Evolutionary conservation across 2,329 filamentous ascomycete species (phyloP).

Genomic region (Geoglossum cookeanum): DNA sequence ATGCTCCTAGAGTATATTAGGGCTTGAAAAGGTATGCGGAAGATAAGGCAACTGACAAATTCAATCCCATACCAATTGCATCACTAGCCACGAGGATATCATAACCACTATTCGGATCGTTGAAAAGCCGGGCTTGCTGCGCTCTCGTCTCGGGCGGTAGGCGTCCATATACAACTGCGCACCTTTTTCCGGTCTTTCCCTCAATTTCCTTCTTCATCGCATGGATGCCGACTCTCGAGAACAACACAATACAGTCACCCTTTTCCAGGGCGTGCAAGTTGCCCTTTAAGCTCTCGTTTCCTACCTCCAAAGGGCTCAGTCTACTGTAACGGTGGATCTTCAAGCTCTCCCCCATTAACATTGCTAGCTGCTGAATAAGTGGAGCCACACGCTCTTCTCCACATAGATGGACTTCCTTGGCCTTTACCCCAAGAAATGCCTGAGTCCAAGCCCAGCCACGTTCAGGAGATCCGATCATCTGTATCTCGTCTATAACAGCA

Average conservation of each 20-base stretch:
- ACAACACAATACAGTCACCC: constrained; percentile 78
- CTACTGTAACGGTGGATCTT: constrained; percentile 69
- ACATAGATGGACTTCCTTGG: constrained; percentile 80
- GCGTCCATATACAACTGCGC: constrained; percentile 83
- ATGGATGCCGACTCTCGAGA: constrained; percentile 69
- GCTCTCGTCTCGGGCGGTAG: constrained; percentile 84
- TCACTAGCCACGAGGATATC: constrained; percentile 88
- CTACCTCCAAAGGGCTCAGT: constrained; percentile 56
- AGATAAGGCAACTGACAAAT: constrained; percentile 40
- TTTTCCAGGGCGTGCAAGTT: constrained; percentile 53
- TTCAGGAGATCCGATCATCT: constrained; percentile 71
- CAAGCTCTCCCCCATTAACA: constrained; percentile 62
- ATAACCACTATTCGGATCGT: constrained; percentile 87
- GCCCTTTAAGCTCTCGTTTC: constrained; percentile 41
- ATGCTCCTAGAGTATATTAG: constrained; percentile 34
- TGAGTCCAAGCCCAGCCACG: constrained; percentile 92
- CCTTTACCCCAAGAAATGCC: constrained; percentile 70
- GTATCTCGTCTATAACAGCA: constrained; percentile 93
- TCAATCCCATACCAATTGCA: constrained; percentile 93
- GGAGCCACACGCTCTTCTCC: constrained; percentile 72
- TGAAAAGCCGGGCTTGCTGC: constrained; percentile 82
- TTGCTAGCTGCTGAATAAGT: constrained; percentile 58
- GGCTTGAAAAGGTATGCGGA: not conserved
- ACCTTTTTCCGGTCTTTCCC: constrained; percentile 51
- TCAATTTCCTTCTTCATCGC: constrained; percentile 63